Conservation (phyloP, 2,329 filamentous ascomycete genomes). For the Fusarium sp. region DNA sequence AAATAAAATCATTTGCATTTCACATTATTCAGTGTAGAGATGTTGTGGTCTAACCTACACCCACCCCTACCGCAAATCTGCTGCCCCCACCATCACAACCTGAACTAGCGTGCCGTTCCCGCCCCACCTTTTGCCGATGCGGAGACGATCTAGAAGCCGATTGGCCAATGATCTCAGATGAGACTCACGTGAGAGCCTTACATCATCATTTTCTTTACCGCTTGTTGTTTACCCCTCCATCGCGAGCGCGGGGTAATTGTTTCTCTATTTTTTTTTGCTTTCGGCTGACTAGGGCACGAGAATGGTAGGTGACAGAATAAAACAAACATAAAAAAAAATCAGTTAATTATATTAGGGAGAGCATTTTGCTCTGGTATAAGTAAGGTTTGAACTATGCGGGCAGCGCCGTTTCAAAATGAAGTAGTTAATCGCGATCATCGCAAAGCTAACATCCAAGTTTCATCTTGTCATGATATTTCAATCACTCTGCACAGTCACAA, state of each 20-base stretch:
- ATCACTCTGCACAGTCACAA: background rate
- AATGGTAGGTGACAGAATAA: constrained; percentile 24
- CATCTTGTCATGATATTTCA: constrained; percentile 1
- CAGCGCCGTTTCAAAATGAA: constrained; percentile 3
- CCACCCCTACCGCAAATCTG: constrained; percentile 41
- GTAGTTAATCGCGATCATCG: background rate
- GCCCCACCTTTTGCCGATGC: constrained; percentile 38
- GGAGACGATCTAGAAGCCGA: constrained; percentile 33
- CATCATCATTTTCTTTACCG: constrained; percentile 37
- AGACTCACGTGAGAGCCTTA: constrained; percentile 33
- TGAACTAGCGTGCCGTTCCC: constrained; percentile 43
- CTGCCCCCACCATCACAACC: constrained; percentile 22
- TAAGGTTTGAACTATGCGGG: background rate
- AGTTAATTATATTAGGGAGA: background rate
- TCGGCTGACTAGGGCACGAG: background rate
- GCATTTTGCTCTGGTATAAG: background rate
- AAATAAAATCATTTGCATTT: background rate
- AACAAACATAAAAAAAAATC: background rate
- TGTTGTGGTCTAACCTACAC: constrained; percentile 31
- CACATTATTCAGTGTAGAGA: background rate
- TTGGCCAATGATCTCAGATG: constrained; percentile 11
- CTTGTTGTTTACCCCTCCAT: constrained; percentile 40
- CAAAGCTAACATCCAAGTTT: background rate
- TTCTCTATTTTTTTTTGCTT: constrained; percentile 1
- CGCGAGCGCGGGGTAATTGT: constrained; percentile 39